These are phyloP conservation scores for Ascochyta fabae DNA, from an alignment of 2,329 filamentous ascomycete species.

Conservation along the genomic window DNA sequence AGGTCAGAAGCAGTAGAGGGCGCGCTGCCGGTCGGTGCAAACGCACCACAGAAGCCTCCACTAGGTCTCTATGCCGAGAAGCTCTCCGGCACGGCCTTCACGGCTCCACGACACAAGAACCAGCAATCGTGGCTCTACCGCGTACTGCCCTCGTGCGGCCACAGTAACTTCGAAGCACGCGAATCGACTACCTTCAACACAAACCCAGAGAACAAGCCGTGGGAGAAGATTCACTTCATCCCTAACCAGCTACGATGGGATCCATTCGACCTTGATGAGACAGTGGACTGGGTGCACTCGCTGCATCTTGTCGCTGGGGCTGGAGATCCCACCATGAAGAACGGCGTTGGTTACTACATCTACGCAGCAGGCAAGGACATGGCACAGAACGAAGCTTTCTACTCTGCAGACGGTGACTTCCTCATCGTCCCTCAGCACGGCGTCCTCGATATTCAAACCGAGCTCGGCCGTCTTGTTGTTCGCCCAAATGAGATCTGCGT, in stretches of 20 bases:
- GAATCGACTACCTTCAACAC: conserved; percentile 58
- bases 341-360: conserved; percentile 79
- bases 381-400: conserved; percentile 76
- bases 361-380: conserved; percentile 82
- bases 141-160: conserved; percentile 64
- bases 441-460: conserved; percentile 70
- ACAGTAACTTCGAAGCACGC: conserved; percentile 60
- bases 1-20: conserved; percentile 79
- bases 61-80: conserved; percentile 82
- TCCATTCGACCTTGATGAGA: conserved; percentile 74
- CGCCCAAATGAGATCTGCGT: conserved; percentile 72
- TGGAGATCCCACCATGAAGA: conserved; percentile 79
- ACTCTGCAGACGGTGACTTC: conserved; percentile 77
- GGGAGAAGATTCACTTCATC: conserved; percentile 71
- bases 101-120: conserved; percentile 62
- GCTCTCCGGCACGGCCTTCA: conserved; percentile 66
- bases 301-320: conserved; percentile 78
- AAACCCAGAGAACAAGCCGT: conserved; percentile 56
- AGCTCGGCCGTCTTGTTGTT: conserved; percentile 68
- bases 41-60: conserved; percentile 81
- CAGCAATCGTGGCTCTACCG: conserved; percentile 67
- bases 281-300: conserved; percentile 71
- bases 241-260: conserved; percentile 85
- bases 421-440: conserved; percentile 71
- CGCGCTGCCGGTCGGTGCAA: conserved; percentile 75